Percentiles rank a stretch among this genome's conserved stretches.
These are phyloP conservation scores for Combretum micranthum DNA, from an alignment of 345 rosid genomes.

Conservation along the genomic window DNA sequence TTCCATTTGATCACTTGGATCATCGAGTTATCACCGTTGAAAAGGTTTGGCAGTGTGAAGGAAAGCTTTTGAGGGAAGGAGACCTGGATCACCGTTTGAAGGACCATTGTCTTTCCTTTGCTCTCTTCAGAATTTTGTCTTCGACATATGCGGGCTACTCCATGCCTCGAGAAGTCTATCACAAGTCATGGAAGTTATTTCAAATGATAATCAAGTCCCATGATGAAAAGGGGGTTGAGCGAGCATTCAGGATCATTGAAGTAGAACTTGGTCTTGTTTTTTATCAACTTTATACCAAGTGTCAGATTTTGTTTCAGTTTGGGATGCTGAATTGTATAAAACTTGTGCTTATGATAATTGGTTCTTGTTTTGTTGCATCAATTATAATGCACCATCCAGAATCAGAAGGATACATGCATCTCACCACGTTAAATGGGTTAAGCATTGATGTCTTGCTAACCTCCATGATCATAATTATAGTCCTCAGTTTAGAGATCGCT, in stretches of 20 bases:
- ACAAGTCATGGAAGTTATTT: not conserved
- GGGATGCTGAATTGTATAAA: no score
- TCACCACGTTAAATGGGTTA: not conserved
- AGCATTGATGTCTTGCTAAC: not conserved
- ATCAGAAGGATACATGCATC: not conserved
- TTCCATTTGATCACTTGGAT: not conserved
- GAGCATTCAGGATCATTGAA: not conserved
- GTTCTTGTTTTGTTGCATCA: no score
- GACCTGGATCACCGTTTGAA: not conserved
- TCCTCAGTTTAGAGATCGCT: not conserved
- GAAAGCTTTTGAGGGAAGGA: not conserved
- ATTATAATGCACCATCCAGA: not conserved
- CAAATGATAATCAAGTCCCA: not conserved
- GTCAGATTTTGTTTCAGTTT: not conserved
- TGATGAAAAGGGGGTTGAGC: not conserved
- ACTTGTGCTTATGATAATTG: no score
- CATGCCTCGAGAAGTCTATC: not conserved
- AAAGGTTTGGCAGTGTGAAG: not conserved
- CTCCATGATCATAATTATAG: not conserved
- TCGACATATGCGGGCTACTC: not conserved
- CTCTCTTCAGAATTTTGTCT: not conserved
- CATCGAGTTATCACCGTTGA: not conserved
- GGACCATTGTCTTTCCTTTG: constrained; percentile 1
- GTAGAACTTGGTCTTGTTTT: not conserved
- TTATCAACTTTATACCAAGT: not conserved